phyloP scores from a whole-genome alignment of 345 rosid genomes.

The Psidium friedrichsthalianum region DNA sequence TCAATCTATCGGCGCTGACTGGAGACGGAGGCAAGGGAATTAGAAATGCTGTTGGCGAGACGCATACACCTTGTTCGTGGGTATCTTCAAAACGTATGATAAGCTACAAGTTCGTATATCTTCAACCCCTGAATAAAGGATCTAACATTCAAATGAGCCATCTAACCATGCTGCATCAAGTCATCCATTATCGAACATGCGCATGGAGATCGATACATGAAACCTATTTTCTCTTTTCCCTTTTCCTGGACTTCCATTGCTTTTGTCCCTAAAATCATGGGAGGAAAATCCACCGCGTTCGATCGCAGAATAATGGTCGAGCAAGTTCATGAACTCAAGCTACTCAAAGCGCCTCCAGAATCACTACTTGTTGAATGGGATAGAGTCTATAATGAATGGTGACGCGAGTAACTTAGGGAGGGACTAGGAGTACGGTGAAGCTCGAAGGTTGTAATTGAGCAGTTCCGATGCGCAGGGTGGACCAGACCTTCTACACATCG shows the following conservation, averaged over 20 bases:
- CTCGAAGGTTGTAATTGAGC: neutral
- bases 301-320: neutral
- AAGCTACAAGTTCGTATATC: neutral
- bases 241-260: neutral
- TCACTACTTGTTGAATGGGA: neutral
- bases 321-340: neutral
- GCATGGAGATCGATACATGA: neutral
- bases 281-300: neutral
- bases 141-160: neutral
- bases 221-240: neutral
- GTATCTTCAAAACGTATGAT: neutral
- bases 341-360: neutral
- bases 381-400: neutral
- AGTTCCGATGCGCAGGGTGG: neutral
- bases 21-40: neutral
- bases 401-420: neutral
- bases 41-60: neutral
- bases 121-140: neutral
- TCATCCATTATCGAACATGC: neutral
- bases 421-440: neutral
- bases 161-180: neutral
- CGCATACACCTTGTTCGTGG: neutral
- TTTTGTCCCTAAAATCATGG: neutral
- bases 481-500: neutral
- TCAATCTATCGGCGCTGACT: slow-evolving; percentile 81